Evolutionary conservation across 2,329 filamentous ascomycete genomes (phyloP).

Genomic region (Ceratocystis cacaofunesta): DNA sequence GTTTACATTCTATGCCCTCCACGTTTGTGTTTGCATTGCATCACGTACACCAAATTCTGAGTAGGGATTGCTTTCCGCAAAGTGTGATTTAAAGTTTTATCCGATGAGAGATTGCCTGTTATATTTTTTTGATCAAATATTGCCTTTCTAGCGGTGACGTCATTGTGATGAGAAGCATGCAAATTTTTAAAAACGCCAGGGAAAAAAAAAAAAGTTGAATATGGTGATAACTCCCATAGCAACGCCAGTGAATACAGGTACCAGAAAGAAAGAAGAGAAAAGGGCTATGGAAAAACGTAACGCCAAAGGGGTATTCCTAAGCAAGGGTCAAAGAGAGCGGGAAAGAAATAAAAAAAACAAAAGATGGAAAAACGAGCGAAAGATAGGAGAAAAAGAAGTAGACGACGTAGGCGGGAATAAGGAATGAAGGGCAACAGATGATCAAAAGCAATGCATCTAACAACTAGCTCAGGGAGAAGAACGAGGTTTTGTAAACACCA

Average conservation of each 20-base stretch:
- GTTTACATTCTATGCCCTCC: neutral
- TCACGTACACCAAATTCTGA: neutral
- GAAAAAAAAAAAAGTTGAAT: neutral
- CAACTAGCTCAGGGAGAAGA: neutral
- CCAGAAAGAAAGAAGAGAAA: neutral
- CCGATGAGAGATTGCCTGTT: too few species aligned
- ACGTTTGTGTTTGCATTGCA: conserved; percentile 2
- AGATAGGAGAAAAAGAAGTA: neutral
- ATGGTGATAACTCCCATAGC: neutral
- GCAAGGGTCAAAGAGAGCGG: neutral
- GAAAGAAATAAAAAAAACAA: neutral
- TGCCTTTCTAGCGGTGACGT: neutral
- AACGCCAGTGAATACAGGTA: neutral
- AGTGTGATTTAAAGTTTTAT: too few species aligned
- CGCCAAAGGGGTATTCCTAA: neutral
- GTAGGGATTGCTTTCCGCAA: neutral
- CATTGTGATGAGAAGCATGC: neutral
- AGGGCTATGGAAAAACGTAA: neutral
- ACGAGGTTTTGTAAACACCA: conserved; percentile 38
- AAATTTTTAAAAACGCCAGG: neutral
- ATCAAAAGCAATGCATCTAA: neutral
- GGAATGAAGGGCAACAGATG: neutral
- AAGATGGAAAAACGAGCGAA: neutral
- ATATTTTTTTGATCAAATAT: neutral
- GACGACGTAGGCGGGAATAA: neutral